Percentiles rank a stretch among this genome's conserved stretches.
Evolutionary conservation across 2,329 filamentous ascomycete genomes (phyloP).

Genomic region (Truncatella angustata): DNA sequence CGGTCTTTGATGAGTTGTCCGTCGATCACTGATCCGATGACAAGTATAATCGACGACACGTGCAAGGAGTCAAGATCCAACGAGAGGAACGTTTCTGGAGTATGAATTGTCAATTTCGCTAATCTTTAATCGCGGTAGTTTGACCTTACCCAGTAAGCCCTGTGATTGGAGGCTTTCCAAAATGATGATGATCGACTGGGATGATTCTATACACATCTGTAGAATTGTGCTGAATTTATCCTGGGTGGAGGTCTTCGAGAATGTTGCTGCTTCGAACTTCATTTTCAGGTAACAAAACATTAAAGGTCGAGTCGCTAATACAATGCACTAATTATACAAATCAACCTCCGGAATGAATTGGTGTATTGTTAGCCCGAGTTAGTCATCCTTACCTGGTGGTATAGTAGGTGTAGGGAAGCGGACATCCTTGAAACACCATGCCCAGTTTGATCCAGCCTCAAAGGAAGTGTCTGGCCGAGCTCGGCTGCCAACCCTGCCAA

Average conservation of each 20-base stretch:
- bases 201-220: conserved; percentile 34
- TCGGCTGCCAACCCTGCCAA: conserved; percentile 29
- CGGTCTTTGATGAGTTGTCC: neutral
- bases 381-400: conserved; percentile 27
- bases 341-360: neutral
- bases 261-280: conserved; percentile 23
- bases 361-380: neutral
- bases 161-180: conserved; percentile 7
- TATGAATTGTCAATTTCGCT: too few species aligned
- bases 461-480: conserved; percentile 26
- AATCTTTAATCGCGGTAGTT: too few species aligned
- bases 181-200: conserved; percentile 39
- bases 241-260: conserved; percentile 17
- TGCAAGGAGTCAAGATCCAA: conserved; percentile 10
- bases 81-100: conserved; percentile 6
- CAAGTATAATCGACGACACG: conserved; percentile 3
- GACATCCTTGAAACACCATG: conserved; percentile 28
- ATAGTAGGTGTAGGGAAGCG: conserved; percentile 30
- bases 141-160: conserved; percentile 7
- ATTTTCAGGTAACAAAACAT: conserved; percentile 32
- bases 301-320: conserved; percentile 29
- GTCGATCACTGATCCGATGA: conserved; percentile 5
- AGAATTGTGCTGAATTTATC: conserved; percentile 27
- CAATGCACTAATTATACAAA: conserved; percentile 26
- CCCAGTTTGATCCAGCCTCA: conserved; percentile 24